Base-by-base conservation (phyloP, 345 rosid species). In the Brassica juncea region DNA sequence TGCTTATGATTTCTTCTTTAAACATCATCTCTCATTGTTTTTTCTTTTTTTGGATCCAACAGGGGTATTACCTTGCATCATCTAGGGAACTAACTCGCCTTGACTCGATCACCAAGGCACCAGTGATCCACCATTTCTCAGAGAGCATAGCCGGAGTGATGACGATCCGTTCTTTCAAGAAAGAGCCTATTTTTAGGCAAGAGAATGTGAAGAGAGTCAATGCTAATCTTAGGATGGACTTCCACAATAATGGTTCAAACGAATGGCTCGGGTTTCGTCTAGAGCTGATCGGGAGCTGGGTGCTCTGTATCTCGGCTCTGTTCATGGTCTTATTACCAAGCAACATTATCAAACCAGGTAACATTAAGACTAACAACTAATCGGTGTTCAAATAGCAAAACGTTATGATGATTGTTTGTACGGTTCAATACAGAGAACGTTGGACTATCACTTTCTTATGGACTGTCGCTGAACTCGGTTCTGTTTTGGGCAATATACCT, bases 101-200 rank as follows among this genome's bases (percentile, higher is more conserved):
- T 4, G 99, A 94, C 80, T 94, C 99, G 0, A 94, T 94, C 76
- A 92, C 99, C n/a, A 94, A 92, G 80, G 99, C 99, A 2, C 99
- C 99, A 25, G 87, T 94, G 39, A 92, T 94, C 77, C 97, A 94
- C 85, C 97, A 94, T 78, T 94, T 94, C 88, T 94, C 99, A 1
- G 97, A 94, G 80, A 94, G 94, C 81, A 91, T 94, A 42, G 88
- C 95, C 0, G 99, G 99, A 28, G 94, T 94, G 65, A 88, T 88
- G 95, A 94, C 97, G 15, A 86, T 94, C 60, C 90, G 97, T 15
- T 69, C 95, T 63, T 94, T 92, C 81, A 54, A 85, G 76, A 92
- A 87, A 87, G 87, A 87, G 68, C 84, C 58, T 0, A 72, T 30
- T 30, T 94, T 94, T 75, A 78, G 70, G 70, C 89, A 85, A 68